Percentiles rank a stretch among this genome's conserved stretches.
phyloP scores from a whole-genome alignment of 148 eudicot species.

The Rhododendron henanense region DNA sequence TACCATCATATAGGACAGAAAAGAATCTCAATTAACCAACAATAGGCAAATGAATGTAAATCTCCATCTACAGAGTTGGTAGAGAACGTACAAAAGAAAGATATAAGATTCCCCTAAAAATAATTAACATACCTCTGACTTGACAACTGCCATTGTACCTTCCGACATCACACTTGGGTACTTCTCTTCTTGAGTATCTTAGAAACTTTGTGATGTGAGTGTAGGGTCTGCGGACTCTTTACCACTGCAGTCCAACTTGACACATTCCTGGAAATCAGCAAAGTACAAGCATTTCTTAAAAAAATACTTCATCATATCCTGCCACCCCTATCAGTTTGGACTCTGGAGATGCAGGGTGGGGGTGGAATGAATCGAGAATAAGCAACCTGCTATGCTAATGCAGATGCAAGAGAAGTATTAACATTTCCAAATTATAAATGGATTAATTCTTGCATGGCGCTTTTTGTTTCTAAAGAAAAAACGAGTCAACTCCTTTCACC shows the following conservation, averaged over 20 bases:
- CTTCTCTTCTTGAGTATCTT: not conserved
- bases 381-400: not conserved
- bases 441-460: not conserved
- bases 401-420: not conserved
- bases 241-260: not conserved
- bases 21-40: not conserved
- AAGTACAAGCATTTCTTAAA: conserved; percentile 5
- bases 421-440: not conserved
- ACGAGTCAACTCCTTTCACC: not conserved
- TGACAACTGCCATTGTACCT: conserved; percentile 58
- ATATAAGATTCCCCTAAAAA: not conserved
- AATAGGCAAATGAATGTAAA: not conserved
- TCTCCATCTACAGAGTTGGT: not conserved
- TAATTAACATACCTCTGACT: conserved; percentile 48
- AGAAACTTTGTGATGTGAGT: not conserved
- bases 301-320: not conserved
- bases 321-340: not conserved
- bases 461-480: not conserved
- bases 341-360: too few species aligned
- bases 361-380: not conserved
- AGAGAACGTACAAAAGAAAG: not conserved
- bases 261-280: not conserved
- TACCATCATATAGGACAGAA: not conserved
- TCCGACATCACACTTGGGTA: conserved; percentile 29
- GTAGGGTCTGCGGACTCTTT: not conserved